Conservation (phyloP, 2,329 filamentous ascomycete genomes). For the Epichloe scottii region DNA sequence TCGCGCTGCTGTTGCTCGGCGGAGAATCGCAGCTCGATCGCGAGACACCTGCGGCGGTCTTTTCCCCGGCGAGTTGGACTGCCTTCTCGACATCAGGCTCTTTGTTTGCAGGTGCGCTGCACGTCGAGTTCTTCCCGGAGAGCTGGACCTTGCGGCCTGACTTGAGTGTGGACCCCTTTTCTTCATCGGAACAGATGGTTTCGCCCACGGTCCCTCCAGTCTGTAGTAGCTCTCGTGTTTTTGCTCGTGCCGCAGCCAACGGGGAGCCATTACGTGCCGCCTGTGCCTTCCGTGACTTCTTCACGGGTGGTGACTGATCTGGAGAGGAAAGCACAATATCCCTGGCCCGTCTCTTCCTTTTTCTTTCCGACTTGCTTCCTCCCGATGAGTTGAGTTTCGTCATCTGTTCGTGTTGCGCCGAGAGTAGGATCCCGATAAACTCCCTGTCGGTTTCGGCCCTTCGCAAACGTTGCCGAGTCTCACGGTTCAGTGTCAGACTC, state of each 20-base stretch:
- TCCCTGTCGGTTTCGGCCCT: not conserved
- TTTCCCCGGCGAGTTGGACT: not conserved
- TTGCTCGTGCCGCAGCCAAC: not conserved
- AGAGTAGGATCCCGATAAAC: conserved; percentile 1
- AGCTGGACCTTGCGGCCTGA: not conserved
- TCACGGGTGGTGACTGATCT: not conserved
- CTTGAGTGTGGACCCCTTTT: not conserved
- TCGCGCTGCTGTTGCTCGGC: not conserved
- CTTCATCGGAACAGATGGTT: not conserved
- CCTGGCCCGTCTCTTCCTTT: not conserved
- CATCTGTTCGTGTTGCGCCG: not conserved
- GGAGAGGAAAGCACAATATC: not conserved
- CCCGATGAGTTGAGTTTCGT: not conserved
- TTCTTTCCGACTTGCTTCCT: not conserved
- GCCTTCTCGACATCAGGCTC: not conserved
- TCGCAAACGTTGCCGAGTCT: conserved; percentile 5
- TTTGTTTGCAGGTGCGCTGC: not conserved
- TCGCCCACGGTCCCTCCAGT: not conserved
- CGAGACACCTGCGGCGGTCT: not conserved
- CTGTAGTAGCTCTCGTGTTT: not conserved
- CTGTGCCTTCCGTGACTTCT: not conserved
- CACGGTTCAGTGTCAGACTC: conserved; percentile 4
- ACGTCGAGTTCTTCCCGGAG: not conserved
- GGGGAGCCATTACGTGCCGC: not conserved
- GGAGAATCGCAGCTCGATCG: not conserved